These are phyloP conservation scores for Coemansia sp. DNA, from an alignment of 192 early-diverging fungal species.

Conservation along the genomic window DNA sequence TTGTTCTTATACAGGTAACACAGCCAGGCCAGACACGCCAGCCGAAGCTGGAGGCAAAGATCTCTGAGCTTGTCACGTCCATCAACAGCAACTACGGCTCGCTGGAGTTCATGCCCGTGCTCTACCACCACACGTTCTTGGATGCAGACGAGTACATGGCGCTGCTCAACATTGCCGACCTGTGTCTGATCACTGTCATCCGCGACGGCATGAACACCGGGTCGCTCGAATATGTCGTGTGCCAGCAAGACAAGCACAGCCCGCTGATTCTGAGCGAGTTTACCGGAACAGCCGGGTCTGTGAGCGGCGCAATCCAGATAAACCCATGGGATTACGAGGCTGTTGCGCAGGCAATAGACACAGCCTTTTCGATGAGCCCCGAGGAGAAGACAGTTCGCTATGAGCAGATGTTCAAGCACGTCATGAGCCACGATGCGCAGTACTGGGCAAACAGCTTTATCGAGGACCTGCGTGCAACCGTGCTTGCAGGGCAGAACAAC, in stretches of 20 bases:
- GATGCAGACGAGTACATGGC: constrained; percentile 96
- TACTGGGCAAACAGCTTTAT: constrained; percentile 87
- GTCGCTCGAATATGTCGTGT: constrained; percentile 90
- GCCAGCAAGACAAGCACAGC: constrained; percentile 82
- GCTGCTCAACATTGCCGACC: constrained; percentile 88
- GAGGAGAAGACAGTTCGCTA: constrained; percentile 64
- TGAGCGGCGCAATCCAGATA: constrained; percentile 80
- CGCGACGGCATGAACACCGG: constrained; percentile 99
- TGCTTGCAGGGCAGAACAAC: constrained; percentile 42
- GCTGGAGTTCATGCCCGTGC: constrained; percentile 93
- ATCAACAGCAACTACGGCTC: constrained; percentile 95
- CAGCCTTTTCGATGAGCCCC: constrained; percentile 74
- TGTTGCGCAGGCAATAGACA: constrained; percentile 86
- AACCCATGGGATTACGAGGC: constrained; percentile 96
- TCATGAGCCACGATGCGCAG: constrained; percentile 77
- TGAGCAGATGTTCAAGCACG: constrained; percentile 75
- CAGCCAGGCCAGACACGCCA: constrained; percentile 75
- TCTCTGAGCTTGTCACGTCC: constrained; percentile 88
- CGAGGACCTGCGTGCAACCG: constrained; percentile 64
- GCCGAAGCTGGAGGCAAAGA: constrained; percentile 73
- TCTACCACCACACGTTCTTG: constrained; percentile 86
- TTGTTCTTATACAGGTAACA: constrained; percentile 94
- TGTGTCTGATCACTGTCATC: constrained; percentile 86
- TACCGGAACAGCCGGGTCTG: constrained; percentile 91
- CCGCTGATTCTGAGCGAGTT: constrained; percentile 95